Percentiles rank a stretch among this genome's conserved stretches.
These are phyloP conservation scores for Candida rishiriensis DNA, from an alignment of 805 yeast species.

Conservation along the genomic window DNA sequence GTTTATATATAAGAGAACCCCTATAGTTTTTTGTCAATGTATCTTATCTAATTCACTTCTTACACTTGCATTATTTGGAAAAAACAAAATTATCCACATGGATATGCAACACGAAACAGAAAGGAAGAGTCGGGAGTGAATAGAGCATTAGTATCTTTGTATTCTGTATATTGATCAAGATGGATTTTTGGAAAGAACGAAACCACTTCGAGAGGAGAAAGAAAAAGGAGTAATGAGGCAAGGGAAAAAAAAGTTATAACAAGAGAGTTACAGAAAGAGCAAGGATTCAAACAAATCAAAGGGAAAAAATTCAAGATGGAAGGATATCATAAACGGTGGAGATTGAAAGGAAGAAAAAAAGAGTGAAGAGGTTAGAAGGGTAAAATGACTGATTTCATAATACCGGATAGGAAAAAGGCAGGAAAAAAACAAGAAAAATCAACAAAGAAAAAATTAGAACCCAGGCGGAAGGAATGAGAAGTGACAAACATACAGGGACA, in stretches of 20 bases:
- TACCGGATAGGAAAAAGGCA: not conserved
- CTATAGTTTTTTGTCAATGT: not conserved
- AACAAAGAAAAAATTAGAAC: not conserved
- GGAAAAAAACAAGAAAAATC: not conserved
- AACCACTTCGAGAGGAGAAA: slow-evolving; percentile 4
- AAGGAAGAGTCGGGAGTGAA: too few species aligned
- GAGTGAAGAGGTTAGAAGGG: not conserved
- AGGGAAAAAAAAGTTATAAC: not conserved
- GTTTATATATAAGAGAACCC: not conserved
- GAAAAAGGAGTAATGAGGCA: not conserved
- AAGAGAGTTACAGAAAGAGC: too few species aligned
- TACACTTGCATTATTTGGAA: too few species aligned
- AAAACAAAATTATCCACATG: too few species aligned
- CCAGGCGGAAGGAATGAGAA: slow-evolving; percentile 1
- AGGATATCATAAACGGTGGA: not conserved
- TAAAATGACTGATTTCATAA: not conserved
- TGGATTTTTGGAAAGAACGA: not conserved
- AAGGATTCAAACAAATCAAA: too few species aligned
- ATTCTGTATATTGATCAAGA: too few species aligned
- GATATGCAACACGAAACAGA: too few species aligned
- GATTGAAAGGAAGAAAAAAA: not conserved
- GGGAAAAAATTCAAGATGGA: not conserved
- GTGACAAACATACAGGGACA: not conserved
- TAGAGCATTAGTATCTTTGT: too few species aligned
- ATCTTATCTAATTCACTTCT: not conserved